A percentile compares a stretch with the other conserved stretches of the same genome.
phyloP scores from a whole-genome alignment of 306 rosid genomes.

The Quercus suber region DNA sequence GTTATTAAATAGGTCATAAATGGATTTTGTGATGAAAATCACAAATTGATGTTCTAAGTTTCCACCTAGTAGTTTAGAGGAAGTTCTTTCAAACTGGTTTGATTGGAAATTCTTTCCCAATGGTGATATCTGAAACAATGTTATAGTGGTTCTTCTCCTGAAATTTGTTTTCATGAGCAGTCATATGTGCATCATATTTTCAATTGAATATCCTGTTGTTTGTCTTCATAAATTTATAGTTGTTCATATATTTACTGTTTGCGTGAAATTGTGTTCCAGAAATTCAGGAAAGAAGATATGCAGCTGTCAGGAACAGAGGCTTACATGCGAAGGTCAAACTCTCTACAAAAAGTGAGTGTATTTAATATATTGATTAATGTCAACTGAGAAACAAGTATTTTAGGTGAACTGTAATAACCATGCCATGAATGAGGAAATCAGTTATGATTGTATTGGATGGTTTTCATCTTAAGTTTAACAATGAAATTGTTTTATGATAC shows the following conservation, averaged over 20 bases:
- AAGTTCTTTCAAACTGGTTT: too few species aligned
- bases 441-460: background rate
- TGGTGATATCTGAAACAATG: background rate
- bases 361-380: background rate
- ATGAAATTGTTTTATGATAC: background rate
- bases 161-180: background rate
- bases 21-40: too few species aligned
- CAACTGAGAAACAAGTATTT: background rate
- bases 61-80: too few species aligned
- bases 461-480: background rate
- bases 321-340: constrained; percentile 77
- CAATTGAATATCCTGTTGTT: background rate
- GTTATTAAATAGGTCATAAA: too few species aligned
- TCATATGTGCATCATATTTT: background rate
- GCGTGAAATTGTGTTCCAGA: constrained; percentile 44
- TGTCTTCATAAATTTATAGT: background rate
- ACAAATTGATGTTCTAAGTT: too few species aligned
- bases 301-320: constrained; percentile 92
- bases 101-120: too few species aligned
- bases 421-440: background rate
- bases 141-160: background rate
- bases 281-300: constrained; percentile 85
- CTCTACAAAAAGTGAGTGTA: constrained; percentile 84
- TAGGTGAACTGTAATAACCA: background rate
- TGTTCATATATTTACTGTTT: constrained; percentile 17